These are phyloP conservation scores for Neolentinus lepideus DNA, from an alignment of 1,284 basidiomycete genomes.

Conservation along the genomic window DNA sequence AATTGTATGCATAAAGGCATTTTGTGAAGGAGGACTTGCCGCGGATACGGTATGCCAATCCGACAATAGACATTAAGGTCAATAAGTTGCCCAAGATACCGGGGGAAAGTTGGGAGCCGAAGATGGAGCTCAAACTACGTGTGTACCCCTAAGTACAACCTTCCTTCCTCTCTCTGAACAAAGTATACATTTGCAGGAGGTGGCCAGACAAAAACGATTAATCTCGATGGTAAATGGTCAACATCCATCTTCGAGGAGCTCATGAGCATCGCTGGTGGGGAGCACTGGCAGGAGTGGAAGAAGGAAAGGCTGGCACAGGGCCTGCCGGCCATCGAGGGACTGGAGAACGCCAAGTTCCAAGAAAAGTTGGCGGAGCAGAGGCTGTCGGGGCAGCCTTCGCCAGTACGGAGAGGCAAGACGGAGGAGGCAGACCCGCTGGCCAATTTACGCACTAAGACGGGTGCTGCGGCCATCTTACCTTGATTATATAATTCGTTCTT, in stretches of 20 bases:
- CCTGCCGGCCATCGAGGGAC: conserved; percentile 37
- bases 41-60: conserved; percentile 68
- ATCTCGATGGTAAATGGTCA: conserved; percentile 62
- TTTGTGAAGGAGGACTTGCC: conserved; percentile 71
- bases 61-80: conserved; percentile 48
- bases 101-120: conserved; percentile 50
- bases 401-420: not conserved
- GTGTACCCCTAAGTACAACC: conserved; percentile 23
- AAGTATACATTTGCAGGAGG: conserved; percentile 31
- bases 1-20: conserved; percentile 35
- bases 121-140: conserved; percentile 56
- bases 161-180: not conserved
- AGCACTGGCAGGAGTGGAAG: conserved; percentile 54
- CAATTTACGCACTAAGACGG: conserved; percentile 28
- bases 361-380: not conserved
- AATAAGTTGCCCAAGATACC: conserved; percentile 41
- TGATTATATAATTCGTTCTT: conserved; percentile 23
- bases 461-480: conserved; percentile 43
- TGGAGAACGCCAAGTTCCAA: not conserved
- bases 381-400: not conserved
- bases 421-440: conserved; percentile 18
- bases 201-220: conserved; percentile 40
- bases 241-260: conserved; percentile 57
- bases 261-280: conserved; percentile 56
- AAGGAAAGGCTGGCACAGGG: conserved; percentile 36